Base-by-base conservation (phyloP, 1,284 basidiomycete species). In the Cutaneotrichosporon cavernicola region DNA sequence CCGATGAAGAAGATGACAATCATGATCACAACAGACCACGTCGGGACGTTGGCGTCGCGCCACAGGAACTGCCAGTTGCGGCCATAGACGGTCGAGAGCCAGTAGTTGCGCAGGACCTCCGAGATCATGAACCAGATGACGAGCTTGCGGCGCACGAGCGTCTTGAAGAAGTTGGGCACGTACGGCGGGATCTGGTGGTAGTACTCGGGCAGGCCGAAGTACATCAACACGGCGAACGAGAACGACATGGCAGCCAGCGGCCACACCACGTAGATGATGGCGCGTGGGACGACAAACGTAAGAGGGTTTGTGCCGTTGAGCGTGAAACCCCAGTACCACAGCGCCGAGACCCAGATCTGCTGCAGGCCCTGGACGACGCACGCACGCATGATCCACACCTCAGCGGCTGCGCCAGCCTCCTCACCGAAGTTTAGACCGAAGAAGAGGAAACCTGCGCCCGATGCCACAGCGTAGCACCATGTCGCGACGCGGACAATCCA, bases 381-480 rank as follows among this genome's bases (percentile, higher is more conserved):
- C 26, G 92, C 92, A 61, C 92, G 87, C 68, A 91, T 80, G 52
- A 88, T 90, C 92, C 92, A 96, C 16, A 93, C 87, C 78, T 96
- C 91, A 2, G 92, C 93, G 0, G 91, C 90, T 61, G 92, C 91
- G 73, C 92, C 90, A 36, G 92, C 92, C 85, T 95, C 92, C 82
- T 96, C 92, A 81, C 92, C 92, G 78, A 95, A 96, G 81, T 96
- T 96, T 70, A 94, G 85, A 77, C 92, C 92, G 75, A 96, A 96
- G 86, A 92, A 94, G 64, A 88, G 82, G 84, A 95, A 96, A 21
- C 90, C 89, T 46, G 90, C 92, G 10, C 92, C 88, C 34, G 92
- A 95, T 14, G 90, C 92, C 57, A 91, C 81, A 53, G 92, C 92
- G 81, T 96, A 96, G 60, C 69, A 66, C 91, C 92, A 95, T 0